phyloP scores from a whole-genome alignment of 805 yeast genomes.

The Brettanomyces nanus region DNA sequence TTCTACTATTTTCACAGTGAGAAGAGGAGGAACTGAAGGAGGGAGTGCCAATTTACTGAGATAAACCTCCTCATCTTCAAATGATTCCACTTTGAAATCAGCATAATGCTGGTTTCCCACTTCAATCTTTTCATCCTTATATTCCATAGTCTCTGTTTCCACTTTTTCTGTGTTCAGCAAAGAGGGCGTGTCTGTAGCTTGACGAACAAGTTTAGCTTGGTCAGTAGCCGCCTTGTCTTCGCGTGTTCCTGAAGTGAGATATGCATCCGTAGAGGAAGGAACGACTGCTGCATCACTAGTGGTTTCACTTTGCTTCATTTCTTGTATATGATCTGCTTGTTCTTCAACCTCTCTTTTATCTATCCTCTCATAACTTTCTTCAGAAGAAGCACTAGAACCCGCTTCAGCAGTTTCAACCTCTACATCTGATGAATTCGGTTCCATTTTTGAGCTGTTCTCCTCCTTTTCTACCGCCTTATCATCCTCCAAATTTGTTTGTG shows the following conservation, averaged over 20 bases:
- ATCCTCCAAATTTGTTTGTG: no score
- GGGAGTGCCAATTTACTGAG: slow-evolving; percentile 18
- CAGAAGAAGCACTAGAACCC: background rate
- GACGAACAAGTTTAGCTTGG: no score
- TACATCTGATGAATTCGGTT: background rate
- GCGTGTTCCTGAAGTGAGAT: no score
- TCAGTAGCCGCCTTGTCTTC: no score
- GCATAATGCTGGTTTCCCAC: background rate
- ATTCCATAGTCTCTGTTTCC: no score
- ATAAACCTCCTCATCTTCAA: slow-evolving; percentile 21
- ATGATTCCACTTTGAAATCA: slow-evolving; percentile 7
- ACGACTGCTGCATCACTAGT: no score
- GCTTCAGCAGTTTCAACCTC: background rate
- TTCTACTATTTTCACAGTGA: slow-evolving; percentile 13
- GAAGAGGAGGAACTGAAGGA: slow-evolving; percentile 15
- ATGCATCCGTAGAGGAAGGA: background rate
- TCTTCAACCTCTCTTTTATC: slow-evolving; percentile 2
- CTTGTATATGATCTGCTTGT: background rate
- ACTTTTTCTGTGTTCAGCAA: no score
- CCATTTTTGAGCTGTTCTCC: background rate
- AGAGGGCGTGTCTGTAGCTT: no score
- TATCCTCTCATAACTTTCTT: background rate
- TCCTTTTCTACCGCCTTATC: background rate
- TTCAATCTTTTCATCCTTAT: slow-evolving; percentile 1
- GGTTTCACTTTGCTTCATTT: no score